Evolutionary conservation across 2,329 filamentous ascomycete genomes (phyloP).

Genomic region (Cladosporium sp.): DNA sequence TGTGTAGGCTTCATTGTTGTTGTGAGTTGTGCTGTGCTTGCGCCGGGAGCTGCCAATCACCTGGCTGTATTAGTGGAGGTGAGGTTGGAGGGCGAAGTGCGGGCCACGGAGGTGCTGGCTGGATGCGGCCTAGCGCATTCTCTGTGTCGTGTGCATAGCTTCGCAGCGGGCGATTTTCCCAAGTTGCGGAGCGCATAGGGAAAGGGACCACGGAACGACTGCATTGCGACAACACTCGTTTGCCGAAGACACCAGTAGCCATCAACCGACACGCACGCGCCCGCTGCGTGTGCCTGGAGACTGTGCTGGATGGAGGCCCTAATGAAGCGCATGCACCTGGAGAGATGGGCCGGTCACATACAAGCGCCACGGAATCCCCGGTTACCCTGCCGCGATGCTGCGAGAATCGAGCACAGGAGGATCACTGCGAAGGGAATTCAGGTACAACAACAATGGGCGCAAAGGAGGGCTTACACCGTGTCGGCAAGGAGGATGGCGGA

Average conservation of each 20-base stretch:
- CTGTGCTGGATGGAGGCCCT: conserved; percentile 12
- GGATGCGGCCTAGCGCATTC: conserved; percentile 1
- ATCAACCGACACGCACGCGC: conserved; percentile 1
- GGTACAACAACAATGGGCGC: conserved; percentile 8
- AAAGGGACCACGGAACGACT: conserved; percentile 1
- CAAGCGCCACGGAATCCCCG: conserved; percentile 46
- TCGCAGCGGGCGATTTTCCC: conserved; percentile 4
- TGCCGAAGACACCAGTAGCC: not conserved
- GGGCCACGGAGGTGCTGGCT: conserved; percentile 4
- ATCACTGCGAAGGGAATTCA: conserved; percentile 1
- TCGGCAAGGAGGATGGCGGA: conserved; percentile 5
- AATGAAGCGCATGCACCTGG: conserved; percentile 47
- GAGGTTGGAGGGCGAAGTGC: conserved; percentile 14
- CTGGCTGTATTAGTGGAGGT: conserved; percentile 14
- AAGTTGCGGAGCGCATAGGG: conserved; percentile 3
- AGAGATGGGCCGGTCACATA: conserved; percentile 56
- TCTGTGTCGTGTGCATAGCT: conserved; percentile 9
- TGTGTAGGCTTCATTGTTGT: conserved; percentile 27
- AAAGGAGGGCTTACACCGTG: conserved; percentile 9
- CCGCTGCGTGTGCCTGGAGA: conserved; percentile 5
- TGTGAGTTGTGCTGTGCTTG: conserved; percentile 9
- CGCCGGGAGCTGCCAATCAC: conserved; percentile 3
- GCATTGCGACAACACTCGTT: conserved; percentile 7
- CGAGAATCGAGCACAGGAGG: conserved; percentile 5
- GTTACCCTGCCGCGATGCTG: conserved; percentile 20